Evolutionary conservation across 345 rosid species (phyloP).

Genomic region (Clarkia xantiana): DNA sequence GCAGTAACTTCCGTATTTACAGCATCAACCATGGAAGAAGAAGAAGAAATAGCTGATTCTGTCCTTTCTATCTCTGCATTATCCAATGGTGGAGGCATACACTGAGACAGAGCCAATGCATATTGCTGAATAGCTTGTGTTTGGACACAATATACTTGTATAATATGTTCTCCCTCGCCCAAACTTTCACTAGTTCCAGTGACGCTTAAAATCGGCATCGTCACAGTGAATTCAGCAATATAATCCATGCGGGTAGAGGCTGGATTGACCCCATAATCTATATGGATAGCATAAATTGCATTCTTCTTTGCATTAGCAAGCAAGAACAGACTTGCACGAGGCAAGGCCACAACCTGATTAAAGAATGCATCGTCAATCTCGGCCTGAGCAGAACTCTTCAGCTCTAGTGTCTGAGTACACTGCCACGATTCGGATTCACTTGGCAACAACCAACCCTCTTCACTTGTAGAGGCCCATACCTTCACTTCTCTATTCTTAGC

Average conservation of each 20-base stretch:
- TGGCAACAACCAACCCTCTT: constrained; percentile 66
- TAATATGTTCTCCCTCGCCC: constrained; percentile 37
- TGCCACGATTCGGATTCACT: constrained; percentile 45
- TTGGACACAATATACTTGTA: constrained; percentile 64
- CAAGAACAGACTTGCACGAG: constrained; percentile 40
- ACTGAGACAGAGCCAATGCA: constrained; percentile 53
- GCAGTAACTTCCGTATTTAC: constrained; percentile 14
- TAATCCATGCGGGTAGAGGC: constrained; percentile 53
- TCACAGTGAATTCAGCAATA: constrained; percentile 61
- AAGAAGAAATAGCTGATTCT: constrained; percentile 29
- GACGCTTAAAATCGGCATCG: constrained; percentile 68
- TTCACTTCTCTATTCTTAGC: constrained; percentile 44
- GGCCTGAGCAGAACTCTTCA: constrained; percentile 38
- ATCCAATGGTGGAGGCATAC: constrained; percentile 54
- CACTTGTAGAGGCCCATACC: constrained; percentile 45
- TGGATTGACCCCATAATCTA: constrained; percentile 60
- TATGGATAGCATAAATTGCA: constrained; percentile 53
- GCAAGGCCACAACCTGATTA: constrained; percentile 53
- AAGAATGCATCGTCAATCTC: constrained; percentile 46
- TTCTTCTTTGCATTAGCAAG: constrained; percentile 66
- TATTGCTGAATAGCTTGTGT: constrained; percentile 73
- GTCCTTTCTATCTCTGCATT: constrained; percentile 41
- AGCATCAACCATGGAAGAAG: constrained; percentile 24
- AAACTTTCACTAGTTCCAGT: constrained; percentile 59
- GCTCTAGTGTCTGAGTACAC: constrained; percentile 50